Evolutionary conservation across 2,329 filamentous ascomycete species (phyloP).

Genomic region (Fusarium sp.): DNA sequence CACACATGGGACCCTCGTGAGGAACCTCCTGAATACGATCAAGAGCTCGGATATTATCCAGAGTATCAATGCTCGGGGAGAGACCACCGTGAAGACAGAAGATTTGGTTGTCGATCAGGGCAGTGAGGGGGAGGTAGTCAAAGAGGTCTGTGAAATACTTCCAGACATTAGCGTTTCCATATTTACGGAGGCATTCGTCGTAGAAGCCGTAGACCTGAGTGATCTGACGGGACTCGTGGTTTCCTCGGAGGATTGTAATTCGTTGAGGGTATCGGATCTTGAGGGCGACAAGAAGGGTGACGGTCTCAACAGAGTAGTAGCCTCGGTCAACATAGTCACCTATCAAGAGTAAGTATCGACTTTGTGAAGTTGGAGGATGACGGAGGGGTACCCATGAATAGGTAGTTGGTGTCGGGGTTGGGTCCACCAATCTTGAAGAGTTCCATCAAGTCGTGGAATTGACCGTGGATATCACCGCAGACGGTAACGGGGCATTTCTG

Average conservation of each 20-base stretch:
- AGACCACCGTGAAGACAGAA: conserved; percentile 98
- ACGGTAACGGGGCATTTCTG: conserved; percentile 99
- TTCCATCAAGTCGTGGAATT: conserved; percentile 99
- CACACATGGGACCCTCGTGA: conserved; percentile 98
- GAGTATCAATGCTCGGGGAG: conserved; percentile 93
- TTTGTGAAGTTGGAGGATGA: background rate
- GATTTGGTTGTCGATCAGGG: conserved; percentile 98
- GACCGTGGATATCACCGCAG: conserved; percentile 98
- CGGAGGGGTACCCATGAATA: conserved; percentile 87
- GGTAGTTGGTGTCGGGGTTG: conserved; percentile 98
- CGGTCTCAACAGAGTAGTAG: conserved; percentile 98
- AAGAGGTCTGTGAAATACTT: conserved; percentile 99
- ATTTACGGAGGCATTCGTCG: conserved; percentile 98
- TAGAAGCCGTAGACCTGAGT: conserved; percentile 99
- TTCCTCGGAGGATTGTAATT: conserved; percentile 98
- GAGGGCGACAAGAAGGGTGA: conserved; percentile 93
- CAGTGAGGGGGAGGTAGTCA: conserved; percentile 96
- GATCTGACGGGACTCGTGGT: conserved; percentile 99
- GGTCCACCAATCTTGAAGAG: conserved; percentile 98
- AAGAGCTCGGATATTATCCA: conserved; percentile 94
- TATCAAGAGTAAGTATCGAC: conserved; percentile 52
- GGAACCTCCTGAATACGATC: conserved; percentile 99
- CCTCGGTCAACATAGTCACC: conserved; percentile 99
- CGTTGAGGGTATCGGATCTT: conserved; percentile 98
- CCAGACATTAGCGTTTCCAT: conserved; percentile 99